phyloP scores from a whole-genome alignment of 306 rosid genomes.

The Cucurbita moschata region DNA sequence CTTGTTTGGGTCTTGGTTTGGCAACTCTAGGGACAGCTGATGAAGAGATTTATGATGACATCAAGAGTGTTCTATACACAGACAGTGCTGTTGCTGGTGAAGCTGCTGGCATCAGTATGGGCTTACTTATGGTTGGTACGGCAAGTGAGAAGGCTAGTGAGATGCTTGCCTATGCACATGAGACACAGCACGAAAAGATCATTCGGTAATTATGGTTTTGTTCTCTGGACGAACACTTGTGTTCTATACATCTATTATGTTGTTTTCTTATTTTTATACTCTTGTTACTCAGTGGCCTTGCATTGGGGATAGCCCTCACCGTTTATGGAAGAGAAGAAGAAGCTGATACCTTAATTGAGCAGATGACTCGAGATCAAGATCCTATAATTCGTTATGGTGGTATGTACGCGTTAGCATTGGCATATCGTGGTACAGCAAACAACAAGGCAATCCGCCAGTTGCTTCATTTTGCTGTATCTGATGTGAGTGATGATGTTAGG shows the following conservation, averaged over 20 bases:
- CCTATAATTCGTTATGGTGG: slow-evolving; percentile 96
- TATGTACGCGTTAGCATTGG: slow-evolving; percentile 96
- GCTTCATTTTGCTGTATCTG: slow-evolving; percentile 95
- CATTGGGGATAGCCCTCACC: slow-evolving; percentile 88
- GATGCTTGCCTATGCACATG: slow-evolving; percentile 95
- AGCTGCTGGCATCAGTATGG: slow-evolving; percentile 98
- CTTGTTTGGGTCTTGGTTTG: slow-evolving; percentile 97
- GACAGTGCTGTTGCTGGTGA: slow-evolving; percentile 98
- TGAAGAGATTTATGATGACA: slow-evolving; percentile 77
- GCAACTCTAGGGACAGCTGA: slow-evolving; percentile 94
- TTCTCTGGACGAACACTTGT: neutral
- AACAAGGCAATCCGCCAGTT: slow-evolving; percentile 91
- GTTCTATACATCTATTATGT: neutral
- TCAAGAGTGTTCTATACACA: slow-evolving; percentile 69
- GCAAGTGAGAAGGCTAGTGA: slow-evolving; percentile 94
- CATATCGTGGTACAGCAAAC: slow-evolving; percentile 90
- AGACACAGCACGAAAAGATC: slow-evolving; percentile 91
- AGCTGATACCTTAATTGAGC: slow-evolving; percentile 92
- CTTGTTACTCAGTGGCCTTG: slow-evolving; percentile 52
- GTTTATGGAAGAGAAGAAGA: slow-evolving; percentile 98
- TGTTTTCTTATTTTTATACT: slow-evolving; percentile 2
- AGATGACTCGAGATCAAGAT: slow-evolving; percentile 95
- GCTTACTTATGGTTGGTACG: slow-evolving; percentile 96
- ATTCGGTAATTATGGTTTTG: slow-evolving; percentile 37
- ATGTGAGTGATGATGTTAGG: slow-evolving; percentile 96